A percentile compares a stretch with the other conserved stretches of the same genome.
Evolutionary conservation across 2,329 filamentous ascomycete species (phyloP).

Genomic region (Epichloe sibirici): DNA sequence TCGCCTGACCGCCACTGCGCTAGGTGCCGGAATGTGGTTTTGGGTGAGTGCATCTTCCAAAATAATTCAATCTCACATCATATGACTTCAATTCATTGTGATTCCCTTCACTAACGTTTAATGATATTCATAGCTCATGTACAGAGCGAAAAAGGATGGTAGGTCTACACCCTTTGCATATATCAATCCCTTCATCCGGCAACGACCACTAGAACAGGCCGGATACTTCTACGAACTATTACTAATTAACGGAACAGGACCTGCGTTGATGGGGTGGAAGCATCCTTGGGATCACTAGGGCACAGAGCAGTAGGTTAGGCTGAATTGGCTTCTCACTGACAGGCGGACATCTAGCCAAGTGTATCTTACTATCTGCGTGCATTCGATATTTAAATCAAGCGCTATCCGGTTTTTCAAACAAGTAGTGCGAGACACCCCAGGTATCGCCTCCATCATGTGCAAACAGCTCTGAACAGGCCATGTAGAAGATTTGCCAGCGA

Average conservation of each 20-base stretch:
- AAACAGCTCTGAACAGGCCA: conserved; percentile 60
- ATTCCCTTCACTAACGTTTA: neutral
- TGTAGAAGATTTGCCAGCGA: conserved; percentile 60
- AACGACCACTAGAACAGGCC: neutral
- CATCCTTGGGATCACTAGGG: conserved; percentile 90
- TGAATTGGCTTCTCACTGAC: neutral
- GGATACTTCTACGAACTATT: neutral
- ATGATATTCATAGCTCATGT: conserved; percentile 58
- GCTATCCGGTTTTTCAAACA: conserved; percentile 46
- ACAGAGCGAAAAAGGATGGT: conserved; percentile 93
- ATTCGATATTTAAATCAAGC: conserved; percentile 1
- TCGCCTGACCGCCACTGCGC: conserved; percentile 71
- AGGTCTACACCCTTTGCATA: conserved; percentile 11
- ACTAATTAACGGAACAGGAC: conserved; percentile 27
- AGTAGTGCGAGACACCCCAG: conserved; percentile 55
- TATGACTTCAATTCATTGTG: too few species aligned
- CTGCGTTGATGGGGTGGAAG: conserved; percentile 81
- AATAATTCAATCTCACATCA: neutral
- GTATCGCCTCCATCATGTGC: conserved; percentile 51
- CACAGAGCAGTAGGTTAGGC: too few species aligned
- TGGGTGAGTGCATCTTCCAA: conserved; percentile 52
- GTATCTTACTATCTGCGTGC: neutral
- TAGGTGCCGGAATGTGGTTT: conserved; percentile 98
- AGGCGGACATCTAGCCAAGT: neutral
- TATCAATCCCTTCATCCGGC: neutral